These are phyloP conservation scores for Thermoascus crustaceus DNA, from an alignment of 2,329 filamentous ascomycete genomes.

Conservation along the genomic window DNA sequence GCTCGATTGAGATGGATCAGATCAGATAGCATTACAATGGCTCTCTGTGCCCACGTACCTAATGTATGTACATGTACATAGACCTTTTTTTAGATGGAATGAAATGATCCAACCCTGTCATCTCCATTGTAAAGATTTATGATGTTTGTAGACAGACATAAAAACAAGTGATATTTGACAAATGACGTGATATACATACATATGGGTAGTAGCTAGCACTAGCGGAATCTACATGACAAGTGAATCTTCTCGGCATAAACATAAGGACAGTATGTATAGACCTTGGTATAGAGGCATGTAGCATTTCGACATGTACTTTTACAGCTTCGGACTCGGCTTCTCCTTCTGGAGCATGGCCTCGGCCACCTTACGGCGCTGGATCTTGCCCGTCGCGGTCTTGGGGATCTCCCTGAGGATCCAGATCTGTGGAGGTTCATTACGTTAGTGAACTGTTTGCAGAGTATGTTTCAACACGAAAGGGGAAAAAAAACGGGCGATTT, in stretches of 20 bases:
- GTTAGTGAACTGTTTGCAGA: neutral
- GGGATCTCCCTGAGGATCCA: constrained; percentile 80
- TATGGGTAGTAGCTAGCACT: too few relatives aligned
- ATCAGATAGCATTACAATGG: too few relatives aligned
- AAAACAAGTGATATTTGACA: too few relatives aligned
- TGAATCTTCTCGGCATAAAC: neutral
- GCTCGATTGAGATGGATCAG: too few relatives aligned
- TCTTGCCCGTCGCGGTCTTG: constrained; percentile 87
- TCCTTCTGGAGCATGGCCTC: constrained; percentile 73
- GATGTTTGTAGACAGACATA: neutral
- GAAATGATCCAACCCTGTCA: too few relatives aligned
- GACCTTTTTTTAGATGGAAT: too few relatives aligned
- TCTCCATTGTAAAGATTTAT: too few relatives aligned
- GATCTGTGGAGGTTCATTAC: too few relatives aligned
- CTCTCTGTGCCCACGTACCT: too few relatives aligned
- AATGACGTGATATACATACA: too few relatives aligned
- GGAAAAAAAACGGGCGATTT: constrained; percentile 16
- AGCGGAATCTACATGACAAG: too few relatives aligned
- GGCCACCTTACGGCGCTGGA: constrained; percentile 77
- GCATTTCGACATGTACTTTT: too few relatives aligned
- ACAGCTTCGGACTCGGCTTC: constrained; percentile 46
- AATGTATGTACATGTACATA: neutral
- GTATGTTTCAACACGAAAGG: neutral
- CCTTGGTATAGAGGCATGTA: neutral
- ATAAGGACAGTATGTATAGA: neutral